Evolutionary conservation across 495 filamentous ascomycete species (phyloP).

Genomic region (Penicillium coprophilum): DNA sequence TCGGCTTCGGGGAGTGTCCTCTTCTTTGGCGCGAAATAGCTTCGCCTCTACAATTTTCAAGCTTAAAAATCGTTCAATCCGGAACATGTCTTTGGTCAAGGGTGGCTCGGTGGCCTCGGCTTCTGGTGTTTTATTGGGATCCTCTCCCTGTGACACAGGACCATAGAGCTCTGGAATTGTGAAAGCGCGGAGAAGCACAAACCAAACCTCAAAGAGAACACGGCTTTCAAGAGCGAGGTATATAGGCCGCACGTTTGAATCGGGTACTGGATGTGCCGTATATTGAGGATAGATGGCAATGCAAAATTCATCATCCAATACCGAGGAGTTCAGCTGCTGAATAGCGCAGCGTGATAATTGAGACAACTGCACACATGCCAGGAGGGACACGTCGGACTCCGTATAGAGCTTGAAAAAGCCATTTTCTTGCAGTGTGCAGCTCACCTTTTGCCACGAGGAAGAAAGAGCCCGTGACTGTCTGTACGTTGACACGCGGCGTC

Average conservation of each 20-base stretch:
- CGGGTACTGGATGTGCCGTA: constrained; percentile 60
- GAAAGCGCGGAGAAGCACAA: constrained; percentile 88
- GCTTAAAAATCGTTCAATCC: constrained; percentile 61
- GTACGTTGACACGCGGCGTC: constrained; percentile 50
- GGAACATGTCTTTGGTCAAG: constrained; percentile 57
- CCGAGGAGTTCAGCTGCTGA: constrained; percentile 85
- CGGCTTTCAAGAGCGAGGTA: constrained; percentile 87
- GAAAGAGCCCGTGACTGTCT: constrained; percentile 55
- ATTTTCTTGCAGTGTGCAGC: constrained; percentile 92
- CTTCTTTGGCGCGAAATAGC: constrained; percentile 37
- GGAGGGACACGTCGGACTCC: constrained; percentile 73
- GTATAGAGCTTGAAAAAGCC: constrained; percentile 89
- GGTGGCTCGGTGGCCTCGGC: constrained; percentile 19
- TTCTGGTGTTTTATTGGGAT: constrained; percentile 27
- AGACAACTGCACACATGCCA: constrained; percentile 83
- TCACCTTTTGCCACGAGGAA: constrained; percentile 77
- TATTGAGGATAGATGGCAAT: constrained; percentile 88
- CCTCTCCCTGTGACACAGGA: constrained; percentile 39
- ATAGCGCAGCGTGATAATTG: constrained; percentile 86
- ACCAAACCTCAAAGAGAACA: constrained; percentile 94
- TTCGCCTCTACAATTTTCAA: constrained; percentile 63
- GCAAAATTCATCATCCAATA: constrained; percentile 90
- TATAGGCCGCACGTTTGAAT: constrained; percentile 49
- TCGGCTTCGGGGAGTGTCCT: constrained; percentile 38
- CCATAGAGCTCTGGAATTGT: constrained; percentile 92